phyloP scores from a whole-genome alignment of 2,329 filamentous ascomycete genomes.

The Exserohilum turcica region DNA sequence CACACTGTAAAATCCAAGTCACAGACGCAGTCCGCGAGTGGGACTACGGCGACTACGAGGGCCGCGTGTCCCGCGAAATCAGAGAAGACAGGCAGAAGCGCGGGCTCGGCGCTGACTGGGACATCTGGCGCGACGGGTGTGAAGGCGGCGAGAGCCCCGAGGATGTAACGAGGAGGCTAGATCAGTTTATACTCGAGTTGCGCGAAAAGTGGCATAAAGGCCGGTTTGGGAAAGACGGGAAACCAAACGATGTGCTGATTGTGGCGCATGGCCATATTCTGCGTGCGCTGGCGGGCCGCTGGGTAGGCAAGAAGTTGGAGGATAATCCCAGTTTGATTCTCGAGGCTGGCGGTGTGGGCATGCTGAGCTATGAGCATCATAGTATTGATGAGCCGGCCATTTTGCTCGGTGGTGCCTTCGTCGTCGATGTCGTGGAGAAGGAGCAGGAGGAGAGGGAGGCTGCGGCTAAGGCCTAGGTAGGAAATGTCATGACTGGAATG shows the following conservation, averaged over 20 bases:
- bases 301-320: conserved; percentile 74
- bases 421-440: conserved; percentile 55
- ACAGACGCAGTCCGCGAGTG: conserved; percentile 63
- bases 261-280: conserved; percentile 92
- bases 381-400: conserved; percentile 58
- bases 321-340: conserved; percentile 80
- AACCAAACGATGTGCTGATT: conserved; percentile 71
- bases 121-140: conserved; percentile 87
- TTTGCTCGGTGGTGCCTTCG: conserved; percentile 57
- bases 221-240: conserved; percentile 62
- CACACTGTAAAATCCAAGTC: conserved; percentile 53
- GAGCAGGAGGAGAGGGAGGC: conserved; percentile 32
- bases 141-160: conserved; percentile 79
- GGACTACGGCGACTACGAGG: conserved; percentile 69
- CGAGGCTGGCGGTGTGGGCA: conserved; percentile 65
- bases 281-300: conserved; percentile 84
- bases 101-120: conserved; percentile 68
- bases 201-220: conserved; percentile 55
- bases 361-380: conserved; percentile 58
- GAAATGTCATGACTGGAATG: too few species aligned
- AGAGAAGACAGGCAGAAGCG: conserved; percentile 51
- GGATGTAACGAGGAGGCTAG: conserved; percentile 73
- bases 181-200: conserved; percentile 77
- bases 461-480: conserved; percentile 1
- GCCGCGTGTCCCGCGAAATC: conserved; percentile 60